Evolutionary conservation across 345 rosid genomes (phyloP).

Genomic region (Noccaea bulbosa): DNA sequence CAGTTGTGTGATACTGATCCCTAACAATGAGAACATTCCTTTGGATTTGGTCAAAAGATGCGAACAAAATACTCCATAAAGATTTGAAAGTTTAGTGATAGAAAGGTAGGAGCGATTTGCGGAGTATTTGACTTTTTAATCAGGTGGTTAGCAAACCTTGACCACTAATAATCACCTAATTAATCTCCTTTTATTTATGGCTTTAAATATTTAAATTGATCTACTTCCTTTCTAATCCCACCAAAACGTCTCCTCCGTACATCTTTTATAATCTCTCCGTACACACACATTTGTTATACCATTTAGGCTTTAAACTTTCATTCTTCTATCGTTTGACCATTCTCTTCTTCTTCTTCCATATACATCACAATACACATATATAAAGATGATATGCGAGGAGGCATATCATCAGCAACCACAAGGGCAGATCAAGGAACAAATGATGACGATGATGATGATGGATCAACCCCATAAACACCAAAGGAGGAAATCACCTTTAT

Average conservation of each 20-base stretch:
- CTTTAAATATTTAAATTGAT: conserved; percentile 20
- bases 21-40: neutral
- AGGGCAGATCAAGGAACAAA: conserved; percentile 36
- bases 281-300: conserved; percentile 21
- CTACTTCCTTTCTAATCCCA: conserved; percentile 13
- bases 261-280: conserved; percentile 20
- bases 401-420: conserved; percentile 40
- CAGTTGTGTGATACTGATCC: neutral
- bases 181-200: conserved; percentile 27
- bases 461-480: conserved; percentile 29
- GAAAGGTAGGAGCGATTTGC: conserved; percentile 29
- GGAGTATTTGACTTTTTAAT: conserved; percentile 32
- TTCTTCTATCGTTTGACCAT: conserved; percentile 26
- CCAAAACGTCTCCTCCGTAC: conserved; percentile 38
- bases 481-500: conserved; percentile 20
- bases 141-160: conserved; percentile 8
- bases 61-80: conserved; percentile 21
- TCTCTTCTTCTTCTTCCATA: conserved; percentile 20
- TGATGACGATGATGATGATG: conserved; percentile 43
- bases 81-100: neutral
- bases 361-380: conserved; percentile 3
- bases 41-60: conserved; percentile 39
- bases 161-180: conserved; percentile 29
- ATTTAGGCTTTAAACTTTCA: conserved; percentile 27
- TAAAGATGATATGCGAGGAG: conserved; percentile 45